Evolutionary conservation across 768 basidiomycete genomes (phyloP).

Genomic region (Leccinum fibrillosum): DNA sequence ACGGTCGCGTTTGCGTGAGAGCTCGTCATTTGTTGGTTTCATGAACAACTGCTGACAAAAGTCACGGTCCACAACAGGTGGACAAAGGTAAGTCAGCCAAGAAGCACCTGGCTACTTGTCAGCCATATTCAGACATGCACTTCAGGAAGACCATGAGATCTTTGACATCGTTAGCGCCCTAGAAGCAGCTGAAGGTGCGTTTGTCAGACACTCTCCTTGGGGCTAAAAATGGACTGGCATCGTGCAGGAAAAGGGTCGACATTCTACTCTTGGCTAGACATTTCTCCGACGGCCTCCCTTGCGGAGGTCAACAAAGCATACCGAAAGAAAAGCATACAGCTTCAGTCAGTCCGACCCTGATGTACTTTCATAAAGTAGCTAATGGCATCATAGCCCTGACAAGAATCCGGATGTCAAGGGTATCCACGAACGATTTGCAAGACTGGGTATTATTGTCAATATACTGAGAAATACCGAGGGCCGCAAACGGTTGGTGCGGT

Average conservation of each 20-base stretch:
- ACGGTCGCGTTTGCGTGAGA: slow-evolving; percentile 58
- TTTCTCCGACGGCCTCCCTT: slow-evolving; percentile 68
- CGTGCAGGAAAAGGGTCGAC: slow-evolving; percentile 76
- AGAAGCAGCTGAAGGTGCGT: slow-evolving; percentile 73
- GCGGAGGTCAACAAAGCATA: slow-evolving; percentile 87
- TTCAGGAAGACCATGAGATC: slow-evolving; percentile 91
- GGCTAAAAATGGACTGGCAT: slow-evolving; percentile 1
- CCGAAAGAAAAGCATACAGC: slow-evolving; percentile 81
- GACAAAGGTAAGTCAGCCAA: slow-evolving; percentile 53
- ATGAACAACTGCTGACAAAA: neutral
- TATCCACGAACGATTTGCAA: slow-evolving; percentile 87
- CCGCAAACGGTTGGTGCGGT: slow-evolving; percentile 62
- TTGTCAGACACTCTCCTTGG: neutral
- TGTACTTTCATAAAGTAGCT: slow-evolving; percentile 1
- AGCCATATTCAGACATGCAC: slow-evolving; percentile 5
- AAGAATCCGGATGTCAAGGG: slow-evolving; percentile 87
- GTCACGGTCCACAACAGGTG: slow-evolving; percentile 42
- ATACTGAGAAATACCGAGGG: slow-evolving; percentile 77
- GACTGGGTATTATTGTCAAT: slow-evolving; percentile 79
- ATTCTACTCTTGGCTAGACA: slow-evolving; percentile 93
- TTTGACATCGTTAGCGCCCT: slow-evolving; percentile 88
- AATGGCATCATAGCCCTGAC: slow-evolving; percentile 64
- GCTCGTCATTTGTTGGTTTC: slow-evolving; percentile 18
- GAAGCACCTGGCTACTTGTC: neutral
- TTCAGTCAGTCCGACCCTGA: slow-evolving; percentile 65